Conservation (phyloP, 2,329 filamentous ascomycete species). For the Ceratocystis destructans region DNA sequence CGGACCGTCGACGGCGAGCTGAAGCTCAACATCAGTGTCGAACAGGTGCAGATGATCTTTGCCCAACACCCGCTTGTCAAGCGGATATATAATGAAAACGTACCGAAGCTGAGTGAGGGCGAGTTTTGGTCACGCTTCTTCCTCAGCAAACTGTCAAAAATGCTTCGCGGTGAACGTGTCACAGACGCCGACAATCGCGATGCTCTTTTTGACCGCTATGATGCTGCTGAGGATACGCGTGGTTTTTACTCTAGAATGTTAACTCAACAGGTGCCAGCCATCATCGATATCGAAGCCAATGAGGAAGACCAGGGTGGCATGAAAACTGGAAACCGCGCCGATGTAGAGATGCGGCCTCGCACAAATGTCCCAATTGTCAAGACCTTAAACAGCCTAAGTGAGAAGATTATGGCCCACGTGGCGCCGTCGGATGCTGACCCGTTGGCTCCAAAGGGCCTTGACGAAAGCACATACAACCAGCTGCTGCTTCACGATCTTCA, state of each 20-base stretch:
- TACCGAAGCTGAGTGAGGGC: conserved; percentile 62
- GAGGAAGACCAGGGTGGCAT: conserved; percentile 86
- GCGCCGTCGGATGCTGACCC: conserved; percentile 59
- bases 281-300: conserved; percentile 86
- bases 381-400: conserved; percentile 77
- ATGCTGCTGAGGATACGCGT: conserved; percentile 54
- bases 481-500: conserved; percentile 68
- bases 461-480: conserved; percentile 60
- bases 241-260: conserved; percentile 40
- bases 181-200: conserved; percentile 65
- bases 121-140: conserved; percentile 95
- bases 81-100: conserved; percentile 83
- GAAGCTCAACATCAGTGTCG: conserved; percentile 72
- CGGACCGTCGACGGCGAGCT: conserved; percentile 59
- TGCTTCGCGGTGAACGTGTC: conserved; percentile 77
- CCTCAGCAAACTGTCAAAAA: conserved; percentile 77
- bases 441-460: conserved; percentile 43
- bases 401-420: conserved; percentile 84
- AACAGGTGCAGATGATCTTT: conserved; percentile 89
- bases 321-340: conserved; percentile 68
- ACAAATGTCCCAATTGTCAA: conserved; percentile 76
- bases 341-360: conserved; percentile 76
- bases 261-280: conserved; percentile 61
- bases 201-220: conserved; percentile 71
- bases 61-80: conserved; percentile 83